Base-by-base conservation (phyloP, 352 stramenopile genomes). In the Pythium insidiosum region DNA sequence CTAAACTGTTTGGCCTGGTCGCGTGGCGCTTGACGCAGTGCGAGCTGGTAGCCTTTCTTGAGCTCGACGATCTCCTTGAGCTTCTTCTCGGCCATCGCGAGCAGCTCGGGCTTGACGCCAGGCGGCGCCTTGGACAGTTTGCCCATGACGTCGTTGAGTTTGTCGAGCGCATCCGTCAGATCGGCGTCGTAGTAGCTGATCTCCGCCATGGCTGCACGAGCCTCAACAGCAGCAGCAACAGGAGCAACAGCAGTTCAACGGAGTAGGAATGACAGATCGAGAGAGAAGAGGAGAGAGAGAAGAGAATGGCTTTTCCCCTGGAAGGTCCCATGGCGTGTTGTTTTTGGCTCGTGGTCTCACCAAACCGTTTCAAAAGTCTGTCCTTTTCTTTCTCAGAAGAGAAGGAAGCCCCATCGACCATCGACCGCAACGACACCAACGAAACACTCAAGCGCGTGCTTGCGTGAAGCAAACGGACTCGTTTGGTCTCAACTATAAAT, bases 151-250 rank as follows among this genome's bases (percentile, higher is more conserved):
- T 89, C 74, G 50, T 90, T 88, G 38, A 94, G 71, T 48, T 89
- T 88, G 12, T 75, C 65, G 35, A 94, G 72, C 25, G 81, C 81
- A 38, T 91, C 81, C 33, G 68, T 85, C 23, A 94, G 61, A 50
- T 94, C 81, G 10, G 76, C 76, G 43, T 91, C 78, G 49, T 94
- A 91, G 65, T 94, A 91, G 45, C 73, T 85, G 63, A 90, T 86
- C 64, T 94, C 81, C 11, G 75, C 72, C 81, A 94, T 94, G 30
- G 25, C 23, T 22, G n/a, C 38, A n/a, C 16, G 6, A n/a, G 16
- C 12, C 2, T 31, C 15, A 24, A 23, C 5, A 15, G 24, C 31
- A 22, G 12, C 12, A 3, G 23, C 9, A 24, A 16, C 28, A 33
- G 9, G 15, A 33, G 28, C 28, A 33, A 9, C 28, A 33, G 28